Conservation (phyloP, 805 yeast species). For the Saturnispora quitensis region DNA sequence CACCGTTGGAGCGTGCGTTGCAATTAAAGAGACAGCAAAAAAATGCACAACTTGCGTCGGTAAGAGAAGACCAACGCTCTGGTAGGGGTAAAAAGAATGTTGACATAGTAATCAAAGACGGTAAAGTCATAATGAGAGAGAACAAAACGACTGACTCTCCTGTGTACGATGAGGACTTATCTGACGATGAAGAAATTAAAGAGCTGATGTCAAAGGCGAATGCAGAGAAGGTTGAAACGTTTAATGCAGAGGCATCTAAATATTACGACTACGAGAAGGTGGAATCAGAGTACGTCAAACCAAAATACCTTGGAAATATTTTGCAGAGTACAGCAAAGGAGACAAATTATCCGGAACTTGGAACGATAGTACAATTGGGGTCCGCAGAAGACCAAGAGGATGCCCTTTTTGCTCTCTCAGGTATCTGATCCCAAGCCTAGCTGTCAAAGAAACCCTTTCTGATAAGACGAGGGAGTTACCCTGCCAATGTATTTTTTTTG, state of each 20-base stretch:
- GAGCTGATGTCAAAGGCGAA: constrained; percentile 28
- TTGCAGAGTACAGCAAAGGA: background rate
- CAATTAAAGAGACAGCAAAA: constrained; percentile 82
- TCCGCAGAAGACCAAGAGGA: constrained; percentile 25
- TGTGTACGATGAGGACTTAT: constrained; percentile 19
- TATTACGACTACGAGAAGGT: constrained; percentile 59
- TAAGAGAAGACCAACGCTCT: constrained; percentile 43
- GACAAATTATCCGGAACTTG: constrained; percentile 9
- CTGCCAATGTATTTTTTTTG: background rate
- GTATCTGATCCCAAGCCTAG: constrained; percentile 10
- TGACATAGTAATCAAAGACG: constrained; percentile 71
- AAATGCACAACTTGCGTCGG: constrained; percentile 54
- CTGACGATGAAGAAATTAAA: constrained; percentile 30
- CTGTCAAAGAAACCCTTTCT: background rate
- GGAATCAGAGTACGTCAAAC: constrained; percentile 42
- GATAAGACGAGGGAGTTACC: background rate
- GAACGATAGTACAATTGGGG: constrained; percentile 25
- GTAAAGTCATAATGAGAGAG: constrained; percentile 64
- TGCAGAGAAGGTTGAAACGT: constrained; percentile 24
- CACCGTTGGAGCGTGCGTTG: constrained; percentile 77
- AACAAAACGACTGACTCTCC: constrained; percentile 19
- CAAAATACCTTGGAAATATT: constrained; percentile 20
- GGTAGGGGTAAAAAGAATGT: constrained; percentile 73
- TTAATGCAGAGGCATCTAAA: constrained; percentile 25
- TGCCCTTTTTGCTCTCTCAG: constrained; percentile 23